These are phyloP conservation scores for Tothia fuscella DNA, from an alignment of 2,329 filamentous ascomycete genomes.

Conservation along the genomic window DNA sequence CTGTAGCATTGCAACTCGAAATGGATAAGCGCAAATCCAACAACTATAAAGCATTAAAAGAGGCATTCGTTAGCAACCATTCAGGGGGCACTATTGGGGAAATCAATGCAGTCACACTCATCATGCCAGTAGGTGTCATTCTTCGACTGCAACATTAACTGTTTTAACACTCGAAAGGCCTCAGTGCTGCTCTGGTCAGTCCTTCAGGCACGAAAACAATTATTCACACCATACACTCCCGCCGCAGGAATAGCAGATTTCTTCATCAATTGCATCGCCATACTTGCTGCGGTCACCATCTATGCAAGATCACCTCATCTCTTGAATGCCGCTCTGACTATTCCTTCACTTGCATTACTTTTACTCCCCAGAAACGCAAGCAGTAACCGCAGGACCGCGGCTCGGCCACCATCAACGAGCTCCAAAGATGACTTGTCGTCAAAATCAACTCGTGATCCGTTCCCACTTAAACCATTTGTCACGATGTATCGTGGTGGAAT, in stretches of 20 bases:
- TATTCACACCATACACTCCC: constrained; percentile 65
- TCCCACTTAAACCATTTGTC: constrained; percentile 83
- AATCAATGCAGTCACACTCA: constrained; percentile 74
- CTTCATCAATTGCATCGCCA: constrained; percentile 69
- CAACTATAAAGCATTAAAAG: constrained; percentile 83
- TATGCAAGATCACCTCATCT: constrained; percentile 67
- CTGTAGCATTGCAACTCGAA: too few relatives aligned
- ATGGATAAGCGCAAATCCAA: constrained; percentile 6
- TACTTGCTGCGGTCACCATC: constrained; percentile 74
- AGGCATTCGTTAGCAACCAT: constrained; percentile 88
- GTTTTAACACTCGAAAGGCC: constrained; percentile 41
- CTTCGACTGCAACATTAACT: constrained; percentile 15
- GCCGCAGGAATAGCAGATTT: constrained; percentile 68
- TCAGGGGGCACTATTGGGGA: constrained; percentile 73
- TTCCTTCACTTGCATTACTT: constrained; percentile 52
- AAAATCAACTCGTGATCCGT: constrained; percentile 3
- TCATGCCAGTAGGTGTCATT: constrained; percentile 59
- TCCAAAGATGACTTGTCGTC: not conserved
- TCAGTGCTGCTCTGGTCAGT: constrained; percentile 79
- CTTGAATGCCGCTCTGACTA: constrained; percentile 60
- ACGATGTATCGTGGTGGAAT: constrained; percentile 85
- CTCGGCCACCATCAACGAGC: not conserved
- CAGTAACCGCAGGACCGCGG: not conserved
- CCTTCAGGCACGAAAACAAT: constrained; percentile 69
- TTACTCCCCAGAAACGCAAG: not conserved